Evolutionary conservation across 2,329 filamentous ascomycete genomes (phyloP), one percentile per base, ranked within the genome.

Genomic region (Penicillium sp.): DNA sequence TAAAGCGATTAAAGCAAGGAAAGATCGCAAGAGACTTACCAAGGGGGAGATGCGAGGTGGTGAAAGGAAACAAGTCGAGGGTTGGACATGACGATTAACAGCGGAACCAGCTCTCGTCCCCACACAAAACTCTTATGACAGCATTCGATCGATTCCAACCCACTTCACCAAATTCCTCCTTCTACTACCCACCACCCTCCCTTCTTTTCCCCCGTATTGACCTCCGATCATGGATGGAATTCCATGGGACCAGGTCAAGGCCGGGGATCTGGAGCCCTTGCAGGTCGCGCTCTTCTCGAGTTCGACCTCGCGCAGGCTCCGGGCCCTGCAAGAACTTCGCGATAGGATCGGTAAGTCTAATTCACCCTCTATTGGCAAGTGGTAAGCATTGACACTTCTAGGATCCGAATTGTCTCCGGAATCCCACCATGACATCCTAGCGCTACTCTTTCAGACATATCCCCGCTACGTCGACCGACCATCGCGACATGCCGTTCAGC

Each of bases 401-500:
- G 71, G 57, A 31, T 58, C 62, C 42, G 61, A 70, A 47, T 38
- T 73, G 42, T 58, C 65, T 27, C 58, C 61, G 35, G 56, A 68
- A 58, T 50, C 56, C 43, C 62, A 63, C 43, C 61, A 64, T 53
- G 59, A 71, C 67, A 69, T 93, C 45, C 74, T 95, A 55, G 79
- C 82, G 53, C 75, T 90, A 29, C 81, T 98, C 28, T 92, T 97
- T 73, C 83, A 83, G 67, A 96, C 91, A 44, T 90, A 96, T 66
- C 82, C 88, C 53, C 83, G 87, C 60, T 98, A 97, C 71, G 75
- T 84, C 70, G 93, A 98, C 72, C 84, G 91, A 62, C 76, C 82
- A 57, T 97, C 93, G 39, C 83, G 93, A 60, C 80, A 84, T 60
- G 89, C 89, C 32, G 89, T 90, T 28, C 88, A 95, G 68, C 78